Percentiles rank a stretch among this genome's conserved stretches.
Evolutionary conservation across 805 yeast species (phyloP).

Genomic region (Metschnikowia kunwiensis): DNA sequence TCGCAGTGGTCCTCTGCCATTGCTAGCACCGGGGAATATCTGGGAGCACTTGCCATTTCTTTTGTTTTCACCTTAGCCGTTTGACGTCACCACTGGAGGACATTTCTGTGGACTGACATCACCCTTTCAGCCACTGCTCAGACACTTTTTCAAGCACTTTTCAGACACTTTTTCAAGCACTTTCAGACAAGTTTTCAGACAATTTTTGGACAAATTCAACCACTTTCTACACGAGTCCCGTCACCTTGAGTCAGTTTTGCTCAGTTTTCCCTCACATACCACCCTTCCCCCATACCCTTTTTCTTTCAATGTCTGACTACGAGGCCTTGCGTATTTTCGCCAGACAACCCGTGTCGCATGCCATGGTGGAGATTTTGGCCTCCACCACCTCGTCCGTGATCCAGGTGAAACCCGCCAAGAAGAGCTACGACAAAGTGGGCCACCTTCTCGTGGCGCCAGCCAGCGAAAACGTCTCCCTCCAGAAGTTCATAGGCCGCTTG

Average conservation of each 20-base stretch:
- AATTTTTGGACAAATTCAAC: too few relatives aligned
- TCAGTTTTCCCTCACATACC: neutral
- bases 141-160: too few relatives aligned
- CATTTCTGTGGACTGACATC: too few relatives aligned
- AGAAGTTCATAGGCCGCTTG: conserved; percentile 65
- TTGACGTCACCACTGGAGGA: too few relatives aligned
- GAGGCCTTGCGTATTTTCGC: conserved; percentile 54
- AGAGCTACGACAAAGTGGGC: conserved; percentile 15
- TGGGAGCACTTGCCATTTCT: too few relatives aligned
- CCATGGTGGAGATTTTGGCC: conserved; percentile 58
- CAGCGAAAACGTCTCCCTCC: conserved; percentile 33
- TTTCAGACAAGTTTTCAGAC: too few relatives aligned
- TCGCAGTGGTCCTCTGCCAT: too few relatives aligned
- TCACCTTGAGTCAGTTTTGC: neutral
- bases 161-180: too few relatives aligned
- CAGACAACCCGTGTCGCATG: conserved; percentile 52
- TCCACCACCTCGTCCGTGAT: conserved; percentile 58
- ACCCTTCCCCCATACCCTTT: neutral
- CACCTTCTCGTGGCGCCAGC: conserved; percentile 26
- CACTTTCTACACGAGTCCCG: neutral
- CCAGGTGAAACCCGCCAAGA: conserved; percentile 33
- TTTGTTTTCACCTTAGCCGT: too few relatives aligned
- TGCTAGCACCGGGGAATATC: too few relatives aligned
- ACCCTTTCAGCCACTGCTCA: too few relatives aligned
- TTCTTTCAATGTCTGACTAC: conserved; percentile 26